Evolutionary conservation across 371 early-diverging fungal genomes (phyloP).

Genomic region (Mortierella sp.): DNA sequence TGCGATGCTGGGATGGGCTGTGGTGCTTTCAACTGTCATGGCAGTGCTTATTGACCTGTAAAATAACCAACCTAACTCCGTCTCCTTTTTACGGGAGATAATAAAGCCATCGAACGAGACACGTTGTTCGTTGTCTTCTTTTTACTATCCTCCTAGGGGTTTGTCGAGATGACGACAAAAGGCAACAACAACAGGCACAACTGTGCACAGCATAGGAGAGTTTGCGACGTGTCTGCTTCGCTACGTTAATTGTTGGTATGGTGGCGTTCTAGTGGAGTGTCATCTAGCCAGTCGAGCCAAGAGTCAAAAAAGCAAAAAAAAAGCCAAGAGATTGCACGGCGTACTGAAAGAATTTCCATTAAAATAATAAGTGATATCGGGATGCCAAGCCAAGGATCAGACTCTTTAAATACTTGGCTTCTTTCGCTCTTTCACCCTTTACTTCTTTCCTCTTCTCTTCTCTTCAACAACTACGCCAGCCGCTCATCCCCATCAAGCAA

Average conservation of each 20-base stretch:
- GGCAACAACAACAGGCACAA: too few species aligned
- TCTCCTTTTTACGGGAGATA: background rate
- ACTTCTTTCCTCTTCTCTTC: background rate
- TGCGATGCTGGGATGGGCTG: constrained; percentile 24
- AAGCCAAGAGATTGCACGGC: constrained; percentile 12
- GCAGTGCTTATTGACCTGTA: constrained; percentile 6
- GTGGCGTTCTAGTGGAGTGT: background rate
- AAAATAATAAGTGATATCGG: too few species aligned
- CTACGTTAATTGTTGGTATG: background rate
- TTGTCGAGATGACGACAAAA: too few species aligned
- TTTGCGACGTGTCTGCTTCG: background rate
- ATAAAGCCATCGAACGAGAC: background rate
- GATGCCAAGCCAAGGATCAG: constrained; percentile 1
- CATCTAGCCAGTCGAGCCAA: background rate
- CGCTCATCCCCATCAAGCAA: background rate
- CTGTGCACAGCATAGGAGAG: background rate
- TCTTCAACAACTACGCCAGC: background rate
- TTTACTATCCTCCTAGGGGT: too few species aligned
- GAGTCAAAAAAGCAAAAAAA: background rate
- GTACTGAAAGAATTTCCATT: background rate
- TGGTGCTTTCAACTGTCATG: background rate
- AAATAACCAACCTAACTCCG: background rate
- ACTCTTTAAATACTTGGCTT: background rate
- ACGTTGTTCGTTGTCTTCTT: too few species aligned
- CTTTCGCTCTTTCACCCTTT: background rate